Percentiles rank a stretch among this genome's conserved stretches.
Conservation (phyloP, 768 basidiomycete species). For the Leccinum disarticulatum region DNA sequence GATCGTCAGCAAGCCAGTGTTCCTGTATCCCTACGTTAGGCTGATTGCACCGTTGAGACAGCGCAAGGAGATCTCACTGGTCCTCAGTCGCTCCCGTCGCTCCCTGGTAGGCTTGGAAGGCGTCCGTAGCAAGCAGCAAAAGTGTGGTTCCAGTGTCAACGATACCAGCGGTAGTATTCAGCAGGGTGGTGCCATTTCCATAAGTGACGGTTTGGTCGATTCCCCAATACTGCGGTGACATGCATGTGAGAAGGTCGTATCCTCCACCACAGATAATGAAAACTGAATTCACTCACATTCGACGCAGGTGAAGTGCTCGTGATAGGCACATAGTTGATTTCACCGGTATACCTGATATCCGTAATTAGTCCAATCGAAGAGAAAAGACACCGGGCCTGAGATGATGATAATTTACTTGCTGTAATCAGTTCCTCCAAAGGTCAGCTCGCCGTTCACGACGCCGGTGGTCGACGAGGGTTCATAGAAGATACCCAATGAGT, state of each 20-base stretch:
- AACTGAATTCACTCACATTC: constrained; percentile 16
- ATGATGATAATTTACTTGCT: constrained; percentile 34
- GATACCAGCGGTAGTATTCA: constrained; percentile 43
- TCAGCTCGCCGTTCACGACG: constrained; percentile 54
- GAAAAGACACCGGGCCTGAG: neutral
- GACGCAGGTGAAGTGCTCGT: constrained; percentile 48
- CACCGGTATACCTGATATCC: constrained; percentile 31
- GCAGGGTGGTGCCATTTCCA: constrained; percentile 33
- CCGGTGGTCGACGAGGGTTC: constrained; percentile 52
- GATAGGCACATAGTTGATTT: constrained; percentile 40
- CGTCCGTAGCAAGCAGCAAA: constrained; percentile 56
- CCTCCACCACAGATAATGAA: neutral
- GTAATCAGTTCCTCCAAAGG: constrained; percentile 52
- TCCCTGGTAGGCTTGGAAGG: constrained; percentile 53
- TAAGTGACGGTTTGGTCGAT: constrained; percentile 43
- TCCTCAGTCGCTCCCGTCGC: constrained; percentile 57
- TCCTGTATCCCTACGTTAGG: constrained; percentile 25
- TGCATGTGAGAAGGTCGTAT: neutral
- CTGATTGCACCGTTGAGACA: neutral
- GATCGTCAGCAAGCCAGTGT: constrained; percentile 58
- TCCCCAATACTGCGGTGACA: constrained; percentile 43
- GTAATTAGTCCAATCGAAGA: neutral
- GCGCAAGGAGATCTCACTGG: constrained; percentile 31
- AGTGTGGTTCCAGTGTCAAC: constrained; percentile 53
- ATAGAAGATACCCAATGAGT: constrained; percentile 54